Evolutionary conservation across 2,329 filamentous ascomycete genomes (phyloP).

Genomic region (Bipolaris gigantea): DNA sequence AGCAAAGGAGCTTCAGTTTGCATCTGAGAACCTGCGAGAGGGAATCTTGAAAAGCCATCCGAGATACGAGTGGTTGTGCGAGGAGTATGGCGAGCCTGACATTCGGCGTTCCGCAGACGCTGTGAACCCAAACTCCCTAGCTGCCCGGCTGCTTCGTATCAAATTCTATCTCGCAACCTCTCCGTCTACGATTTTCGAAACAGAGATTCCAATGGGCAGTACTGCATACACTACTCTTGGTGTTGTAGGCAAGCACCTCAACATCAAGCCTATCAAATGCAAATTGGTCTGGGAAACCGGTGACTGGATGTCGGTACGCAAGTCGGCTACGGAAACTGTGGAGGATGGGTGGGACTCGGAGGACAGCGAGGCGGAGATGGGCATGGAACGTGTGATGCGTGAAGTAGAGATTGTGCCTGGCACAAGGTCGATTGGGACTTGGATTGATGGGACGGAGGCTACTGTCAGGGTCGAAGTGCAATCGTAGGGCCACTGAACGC

Average conservation of each 20-base stretch:
- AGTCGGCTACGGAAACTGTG: slow-evolving; percentile 60
- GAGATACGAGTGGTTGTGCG: slow-evolving; percentile 73
- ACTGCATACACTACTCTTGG: slow-evolving; percentile 83
- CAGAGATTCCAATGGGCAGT: slow-evolving; percentile 71
- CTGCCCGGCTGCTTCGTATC: slow-evolving; percentile 70
- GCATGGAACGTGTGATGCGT: slow-evolving; percentile 72
- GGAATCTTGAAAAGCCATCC: slow-evolving; percentile 66
- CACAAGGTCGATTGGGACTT: slow-evolving; percentile 79
- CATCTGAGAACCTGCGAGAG: slow-evolving; percentile 56
- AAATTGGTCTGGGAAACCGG: slow-evolving; percentile 84
- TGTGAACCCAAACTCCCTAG: slow-evolving; percentile 77
- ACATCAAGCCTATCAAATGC: slow-evolving; percentile 63
- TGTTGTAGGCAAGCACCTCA: slow-evolving; percentile 72
- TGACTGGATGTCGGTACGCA: slow-evolving; percentile 77
- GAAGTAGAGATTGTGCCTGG: slow-evolving; percentile 80
- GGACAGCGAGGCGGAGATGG: slow-evolving; percentile 54
- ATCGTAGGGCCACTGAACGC: neutral
- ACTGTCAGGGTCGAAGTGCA: slow-evolving; percentile 68
- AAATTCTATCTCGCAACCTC: slow-evolving; percentile 52
- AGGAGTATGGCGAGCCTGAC: slow-evolving; percentile 71
- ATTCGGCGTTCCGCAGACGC: slow-evolving; percentile 53
- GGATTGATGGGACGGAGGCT: slow-evolving; percentile 73
- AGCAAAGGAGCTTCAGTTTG: slow-evolving; percentile 69
- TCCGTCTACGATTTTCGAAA: slow-evolving; percentile 19
- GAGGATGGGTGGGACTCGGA: slow-evolving; percentile 52